Evolutionary conservation across 345 rosid genomes (phyloP).

Genomic region (Citrus mangshanensis): DNA sequence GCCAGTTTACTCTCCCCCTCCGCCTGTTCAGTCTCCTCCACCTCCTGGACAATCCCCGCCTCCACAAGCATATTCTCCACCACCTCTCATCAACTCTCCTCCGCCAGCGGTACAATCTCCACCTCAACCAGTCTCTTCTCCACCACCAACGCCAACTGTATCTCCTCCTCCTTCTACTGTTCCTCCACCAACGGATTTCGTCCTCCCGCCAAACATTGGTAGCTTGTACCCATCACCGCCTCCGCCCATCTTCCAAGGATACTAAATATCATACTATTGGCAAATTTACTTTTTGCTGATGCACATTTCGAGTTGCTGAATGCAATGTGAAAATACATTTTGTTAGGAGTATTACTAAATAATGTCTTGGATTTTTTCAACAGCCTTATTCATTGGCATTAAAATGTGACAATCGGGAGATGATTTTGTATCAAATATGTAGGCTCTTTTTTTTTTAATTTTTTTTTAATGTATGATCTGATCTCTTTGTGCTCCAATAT

Average conservation of each 20-base stretch:
- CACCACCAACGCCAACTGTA: neutral
- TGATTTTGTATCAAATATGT: neutral
- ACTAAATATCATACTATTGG: conserved; percentile 28
- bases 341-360: neutral
- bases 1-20: conserved; percentile 23
- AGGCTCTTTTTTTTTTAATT: neutral
- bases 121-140: neutral
- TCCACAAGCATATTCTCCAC: conserved; percentile 25
- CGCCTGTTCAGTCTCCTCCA: conserved; percentile 20
- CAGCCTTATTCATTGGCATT: neutral
- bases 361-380: neutral
- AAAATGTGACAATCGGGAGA: neutral
- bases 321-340: neutral
- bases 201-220: conserved; percentile 61
- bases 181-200: conserved; percentile 21
- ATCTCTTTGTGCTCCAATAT: neutral
- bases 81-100: conserved; percentile 8
- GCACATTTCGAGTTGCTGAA: neutral
- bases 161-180: conserved; percentile 13
- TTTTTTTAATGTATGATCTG: neutral
- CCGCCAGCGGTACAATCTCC: conserved; percentile 16
- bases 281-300: no score
- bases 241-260: conserved; percentile 72
- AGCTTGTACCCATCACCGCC: conserved; percentile 74
- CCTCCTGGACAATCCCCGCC: conserved; percentile 23